Evolutionary conservation across 1,139 yeast species (phyloP).

Genomic region (Taphrina betulina): DNA sequence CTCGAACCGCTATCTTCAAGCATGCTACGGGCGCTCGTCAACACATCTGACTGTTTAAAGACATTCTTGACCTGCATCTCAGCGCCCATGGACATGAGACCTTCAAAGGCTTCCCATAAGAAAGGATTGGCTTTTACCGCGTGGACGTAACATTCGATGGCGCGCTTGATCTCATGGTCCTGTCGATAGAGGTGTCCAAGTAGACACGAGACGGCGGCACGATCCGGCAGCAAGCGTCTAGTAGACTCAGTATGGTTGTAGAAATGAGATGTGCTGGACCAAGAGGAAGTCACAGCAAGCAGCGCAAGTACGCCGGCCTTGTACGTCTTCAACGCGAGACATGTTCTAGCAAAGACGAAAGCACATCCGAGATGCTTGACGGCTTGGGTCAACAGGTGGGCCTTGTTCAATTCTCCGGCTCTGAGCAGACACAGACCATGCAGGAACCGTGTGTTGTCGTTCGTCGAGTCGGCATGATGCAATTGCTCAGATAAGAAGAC

Average conservation of each 20-base stretch:
- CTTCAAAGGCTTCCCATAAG: constrained; percentile 83
- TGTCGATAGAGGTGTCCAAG: constrained; percentile 65
- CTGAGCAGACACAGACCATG: constrained; percentile 63
- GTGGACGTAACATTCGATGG: constrained; percentile 65
- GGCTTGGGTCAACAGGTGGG: constrained; percentile 53
- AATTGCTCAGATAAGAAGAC: constrained; percentile 79
- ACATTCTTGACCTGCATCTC: constrained; percentile 62
- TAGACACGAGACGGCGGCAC: constrained; percentile 61
- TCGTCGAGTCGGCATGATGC: constrained; percentile 54
- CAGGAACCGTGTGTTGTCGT: constrained; percentile 60
- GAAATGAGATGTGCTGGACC: constrained; percentile 8
- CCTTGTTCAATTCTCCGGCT: constrained; percentile 59
- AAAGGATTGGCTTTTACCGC: constrained; percentile 73
- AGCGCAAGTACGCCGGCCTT: constrained; percentile 62
- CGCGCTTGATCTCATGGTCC: constrained; percentile 58
- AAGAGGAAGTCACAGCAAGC: background rate
- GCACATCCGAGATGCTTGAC: constrained; percentile 66
- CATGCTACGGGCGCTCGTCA: constrained; percentile 5
- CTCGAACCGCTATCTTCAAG: background rate
- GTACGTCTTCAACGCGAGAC: constrained; percentile 57
- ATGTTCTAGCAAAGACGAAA: constrained; percentile 65
- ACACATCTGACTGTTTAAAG: constrained; percentile 41
- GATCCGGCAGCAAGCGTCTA: constrained; percentile 56
- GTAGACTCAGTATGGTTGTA: constrained; percentile 37
- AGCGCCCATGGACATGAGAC: constrained; percentile 67